These are phyloP conservation scores for Ustilago trichophora DNA, from an alignment of 1,284 basidiomycete genomes.

Conservation along the genomic window DNA sequence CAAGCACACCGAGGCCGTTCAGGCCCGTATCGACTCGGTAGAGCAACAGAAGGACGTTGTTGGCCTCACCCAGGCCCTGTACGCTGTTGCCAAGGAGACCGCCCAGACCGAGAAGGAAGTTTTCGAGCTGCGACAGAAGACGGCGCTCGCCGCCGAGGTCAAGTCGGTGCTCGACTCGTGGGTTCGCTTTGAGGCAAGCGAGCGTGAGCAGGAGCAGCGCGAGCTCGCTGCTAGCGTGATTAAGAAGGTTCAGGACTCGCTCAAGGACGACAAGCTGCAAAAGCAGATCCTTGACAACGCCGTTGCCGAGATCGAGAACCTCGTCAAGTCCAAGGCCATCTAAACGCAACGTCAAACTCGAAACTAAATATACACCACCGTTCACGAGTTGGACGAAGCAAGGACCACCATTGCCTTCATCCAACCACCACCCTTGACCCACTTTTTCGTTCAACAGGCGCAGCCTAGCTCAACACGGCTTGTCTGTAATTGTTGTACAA, in stretches of 20 bases:
- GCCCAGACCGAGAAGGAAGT: conserved; percentile 88
- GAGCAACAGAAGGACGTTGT: conserved; percentile 94
- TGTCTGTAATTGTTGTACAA: too few species aligned
- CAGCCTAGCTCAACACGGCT: too few species aligned
- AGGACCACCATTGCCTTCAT: too few species aligned
- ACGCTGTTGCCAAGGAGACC: conserved; percentile 94
- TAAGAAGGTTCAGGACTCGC: conserved; percentile 80
- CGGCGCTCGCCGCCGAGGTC: conserved; percentile 84
- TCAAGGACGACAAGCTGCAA: conserved; percentile 91
- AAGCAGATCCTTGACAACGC: conserved; percentile 87
- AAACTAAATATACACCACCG: too few species aligned
- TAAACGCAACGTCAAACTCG: conserved; percentile 25
- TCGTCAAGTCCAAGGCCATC: conserved; percentile 66
- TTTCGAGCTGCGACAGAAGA: conserved; percentile 90
- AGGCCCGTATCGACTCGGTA: conserved; percentile 89
- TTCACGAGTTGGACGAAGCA: too few species aligned
- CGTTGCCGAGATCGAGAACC: conserved; percentile 84
- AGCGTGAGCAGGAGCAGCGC: conserved; percentile 93
- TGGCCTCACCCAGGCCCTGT: conserved; percentile 86
- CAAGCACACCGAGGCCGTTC: conserved; percentile 91
- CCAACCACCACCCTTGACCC: too few species aligned
- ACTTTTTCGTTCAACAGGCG: too few species aligned
- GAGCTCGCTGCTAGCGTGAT: conserved; percentile 88
- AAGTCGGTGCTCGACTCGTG: conserved; percentile 96
- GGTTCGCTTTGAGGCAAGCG: conserved; percentile 96